These are phyloP conservation scores for Venturia asperata DNA, from an alignment of 2,329 filamentous ascomycete species.

Conservation along the genomic window DNA sequence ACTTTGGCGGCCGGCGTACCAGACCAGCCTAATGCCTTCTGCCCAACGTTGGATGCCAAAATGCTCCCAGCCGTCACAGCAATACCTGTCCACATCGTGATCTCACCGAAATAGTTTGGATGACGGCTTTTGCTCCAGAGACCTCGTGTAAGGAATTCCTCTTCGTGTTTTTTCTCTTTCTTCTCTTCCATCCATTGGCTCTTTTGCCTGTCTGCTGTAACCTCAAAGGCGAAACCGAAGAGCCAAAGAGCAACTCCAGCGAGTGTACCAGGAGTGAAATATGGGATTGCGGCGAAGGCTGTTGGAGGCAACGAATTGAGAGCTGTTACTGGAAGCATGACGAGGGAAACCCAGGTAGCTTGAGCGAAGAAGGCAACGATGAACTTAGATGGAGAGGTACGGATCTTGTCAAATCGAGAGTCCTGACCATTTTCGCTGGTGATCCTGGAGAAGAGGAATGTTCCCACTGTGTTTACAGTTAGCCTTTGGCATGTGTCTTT, in stretches of 20 bases:
- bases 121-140: conserved; percentile 56
- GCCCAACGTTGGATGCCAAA: conserved; percentile 48
- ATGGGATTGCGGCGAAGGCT: conserved; percentile 33
- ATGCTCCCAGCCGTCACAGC: conserved; percentile 53
- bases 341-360: conserved; percentile 54
- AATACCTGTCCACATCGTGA: conserved; percentile 61
- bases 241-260: conserved; percentile 52
- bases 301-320: conserved; percentile 54
- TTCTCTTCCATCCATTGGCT: conserved; percentile 53
- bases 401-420: conserved; percentile 51
- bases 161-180: conserved; percentile 57
- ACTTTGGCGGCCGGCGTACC: conserved; percentile 38
- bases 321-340: conserved; percentile 56
- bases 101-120: conserved; percentile 69
- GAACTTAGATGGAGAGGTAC: conserved; percentile 47
- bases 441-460: conserved; percentile 57
- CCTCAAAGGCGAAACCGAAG: conserved; percentile 54
- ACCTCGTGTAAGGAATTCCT: conserved; percentile 58
- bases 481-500: not conserved
- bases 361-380: conserved; percentile 52
- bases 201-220: conserved; percentile 59
- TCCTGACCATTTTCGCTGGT: conserved; percentile 51
- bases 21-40: conserved; percentile 50
- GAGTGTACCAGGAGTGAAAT: conserved; percentile 42
- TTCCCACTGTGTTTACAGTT: conserved; percentile 46